These are phyloP conservation scores for Arabis alpina DNA, from an alignment of 345 rosid genomes.

Conservation along the genomic window DNA sequence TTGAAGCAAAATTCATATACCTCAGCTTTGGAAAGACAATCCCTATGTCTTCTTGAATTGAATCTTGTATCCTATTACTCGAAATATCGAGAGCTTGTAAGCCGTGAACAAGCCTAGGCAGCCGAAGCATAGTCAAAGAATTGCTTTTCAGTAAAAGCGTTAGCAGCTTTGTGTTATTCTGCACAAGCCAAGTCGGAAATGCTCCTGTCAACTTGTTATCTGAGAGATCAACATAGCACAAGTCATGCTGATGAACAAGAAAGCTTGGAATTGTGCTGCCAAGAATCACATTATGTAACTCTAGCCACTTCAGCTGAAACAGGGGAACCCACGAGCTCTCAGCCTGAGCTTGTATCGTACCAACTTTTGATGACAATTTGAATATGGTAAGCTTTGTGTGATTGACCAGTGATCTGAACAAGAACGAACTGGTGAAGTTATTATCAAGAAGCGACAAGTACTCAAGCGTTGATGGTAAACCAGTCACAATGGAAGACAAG, in stretches of 20 bases:
- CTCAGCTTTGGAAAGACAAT: conserved; percentile 21
- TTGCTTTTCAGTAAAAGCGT: conserved; percentile 18
- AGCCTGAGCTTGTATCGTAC: conserved; percentile 17
- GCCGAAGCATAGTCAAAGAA: conserved; percentile 28
- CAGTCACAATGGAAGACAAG: conserved; percentile 25
- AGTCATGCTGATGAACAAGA: conserved; percentile 33
- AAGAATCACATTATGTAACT: conserved; percentile 19
- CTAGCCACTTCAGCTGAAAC: conserved; percentile 34
- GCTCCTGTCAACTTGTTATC: conserved; percentile 30
- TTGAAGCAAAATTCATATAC: conserved; percentile 20
- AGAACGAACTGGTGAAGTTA: conserved; percentile 31
- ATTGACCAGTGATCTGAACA: conserved; percentile 34
- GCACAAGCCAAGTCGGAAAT: conserved; percentile 37
- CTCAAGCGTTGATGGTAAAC: conserved; percentile 23
- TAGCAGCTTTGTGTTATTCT: conserved; percentile 33
- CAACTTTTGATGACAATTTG: conserved; percentile 20
- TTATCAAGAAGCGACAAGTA: conserved; percentile 34
- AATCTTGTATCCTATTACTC: conserved; percentile 16
- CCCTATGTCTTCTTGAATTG: conserved; percentile 33
- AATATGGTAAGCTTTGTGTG: conserved; percentile 35
- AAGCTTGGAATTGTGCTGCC: conserved; percentile 13
- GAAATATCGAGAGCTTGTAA: conserved; percentile 36
- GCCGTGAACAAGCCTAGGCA: conserved; percentile 23
- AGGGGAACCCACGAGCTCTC: conserved; percentile 33
- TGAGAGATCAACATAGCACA: conserved; percentile 34